Evolutionary conservation across 139 green algal species (phyloP).

Genomic region (Zygnema cylindricum): DNA sequence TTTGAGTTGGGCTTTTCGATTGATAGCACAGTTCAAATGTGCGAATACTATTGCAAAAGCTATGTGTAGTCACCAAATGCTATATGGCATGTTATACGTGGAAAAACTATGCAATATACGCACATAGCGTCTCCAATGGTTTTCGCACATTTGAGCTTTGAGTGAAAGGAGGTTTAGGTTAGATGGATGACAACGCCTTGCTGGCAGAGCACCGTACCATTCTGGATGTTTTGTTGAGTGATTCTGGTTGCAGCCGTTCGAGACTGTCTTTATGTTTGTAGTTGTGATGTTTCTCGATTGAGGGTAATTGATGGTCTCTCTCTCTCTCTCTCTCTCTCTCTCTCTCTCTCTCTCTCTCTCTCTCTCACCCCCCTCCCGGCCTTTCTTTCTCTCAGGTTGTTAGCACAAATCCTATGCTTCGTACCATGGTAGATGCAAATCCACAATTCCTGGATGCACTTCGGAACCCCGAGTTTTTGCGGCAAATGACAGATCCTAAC

Average conservation of each 20-base stretch:
- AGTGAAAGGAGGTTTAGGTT: too few species aligned
- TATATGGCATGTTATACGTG: too few species aligned
- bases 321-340: neutral
- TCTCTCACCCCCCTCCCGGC: too few species aligned
- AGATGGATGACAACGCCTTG: too few species aligned
- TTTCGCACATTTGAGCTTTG: too few species aligned
- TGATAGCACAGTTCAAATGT: too few species aligned
- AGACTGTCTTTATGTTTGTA: neutral
- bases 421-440: slow-evolving; percentile 57
- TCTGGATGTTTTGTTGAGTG: neutral
- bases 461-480: slow-evolving; percentile 80
- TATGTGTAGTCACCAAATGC: too few species aligned
- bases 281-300: neutral
- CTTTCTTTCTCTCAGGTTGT: slow-evolving; percentile 57
- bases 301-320: neutral
- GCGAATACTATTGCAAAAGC: too few species aligned
- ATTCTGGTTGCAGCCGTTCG: neutral
- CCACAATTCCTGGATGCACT: slow-evolving; percentile 62
- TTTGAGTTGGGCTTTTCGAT: too few species aligned
- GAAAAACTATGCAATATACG: too few species aligned
- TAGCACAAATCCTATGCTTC: slow-evolving; percentile 59
- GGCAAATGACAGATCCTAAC: slow-evolving; percentile 76
- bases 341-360: too few species aligned
- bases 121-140: too few species aligned
- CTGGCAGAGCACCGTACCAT: neutral